phyloP scores from a whole-genome alignment of 2,329 filamentous ascomycete species.

The Ambrosiella beaveri region DNA sequence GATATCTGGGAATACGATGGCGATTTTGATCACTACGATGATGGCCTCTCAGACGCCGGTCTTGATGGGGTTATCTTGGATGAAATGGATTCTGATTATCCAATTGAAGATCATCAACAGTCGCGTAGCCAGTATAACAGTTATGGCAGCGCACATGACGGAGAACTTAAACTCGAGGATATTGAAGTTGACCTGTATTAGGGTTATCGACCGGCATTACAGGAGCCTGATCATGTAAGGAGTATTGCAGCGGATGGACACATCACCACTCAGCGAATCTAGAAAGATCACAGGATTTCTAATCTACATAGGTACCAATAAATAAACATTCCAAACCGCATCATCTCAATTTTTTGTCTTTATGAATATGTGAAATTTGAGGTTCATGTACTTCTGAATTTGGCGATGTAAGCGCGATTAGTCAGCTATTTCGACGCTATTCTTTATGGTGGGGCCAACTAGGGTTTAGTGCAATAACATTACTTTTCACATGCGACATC shows the following conservation, averaged over 20 bases:
- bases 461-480: not conserved
- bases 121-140: not conserved
- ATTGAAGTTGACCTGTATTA: not conserved
- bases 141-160: not conserved
- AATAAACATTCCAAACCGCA: not conserved
- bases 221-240: too few species aligned
- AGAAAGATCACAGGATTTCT: slow-evolving; percentile 2
- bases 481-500: not conserved
- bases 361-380: not conserved
- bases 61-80: not conserved
- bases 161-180: not conserved
- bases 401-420: not conserved
- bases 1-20: slow-evolving; percentile 7
- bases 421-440: not conserved
- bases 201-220: not conserved
- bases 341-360: not conserved
- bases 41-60: not conserved
- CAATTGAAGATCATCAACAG: not conserved
- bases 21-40: not conserved
- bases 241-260: not conserved
- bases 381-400: not conserved
- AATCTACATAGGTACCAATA: not conserved
- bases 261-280: not conserved
- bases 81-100: not conserved
- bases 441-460: not conserved